Base-by-base conservation (phyloP, 2,329 filamentous ascomycete species). In the Diaporthe velutina region DNA sequence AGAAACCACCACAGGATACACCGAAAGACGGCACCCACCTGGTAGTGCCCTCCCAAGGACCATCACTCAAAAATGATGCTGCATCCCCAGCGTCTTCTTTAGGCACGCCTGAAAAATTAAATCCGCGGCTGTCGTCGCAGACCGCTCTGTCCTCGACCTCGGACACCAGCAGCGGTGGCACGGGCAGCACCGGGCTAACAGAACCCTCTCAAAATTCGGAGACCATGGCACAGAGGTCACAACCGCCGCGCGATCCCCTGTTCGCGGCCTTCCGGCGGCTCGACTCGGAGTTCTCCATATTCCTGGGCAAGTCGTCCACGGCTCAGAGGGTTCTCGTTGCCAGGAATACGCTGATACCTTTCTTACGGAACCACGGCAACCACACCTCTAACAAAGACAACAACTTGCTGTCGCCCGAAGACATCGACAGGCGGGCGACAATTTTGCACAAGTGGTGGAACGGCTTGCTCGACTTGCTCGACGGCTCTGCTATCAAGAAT, bases 391-490 rank as follows among this genome's bases (percentile, higher is more conserved):
- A 91, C 79, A 85, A 83, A 75, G 81, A 82, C 38, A 90, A 87
- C 76, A 74, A 78, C 25, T 45, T 77, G 22, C 86, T 98, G 60
- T 86, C 90, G n/a, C 88, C 94, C 2, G 95, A 98, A 84, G 95
- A 98, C 81, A 84, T 98, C 58, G 95, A 98, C 79, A 90, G 93
- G 48, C 90, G 96, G 75, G 90, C 93, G 2, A 92, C 91, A 58
- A 94, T 97, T 64, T 85, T 98, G 74, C 95, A 97, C 82, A 96
- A 94, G 81, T 98, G 96, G 96, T 98, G 96, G 96, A 93, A 89
- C 57, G 92, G 91, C 1, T 86, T 98, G 52, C 85, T 98, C 73
- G 95, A 97, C 75, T 91, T 98, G 86, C 89, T 98, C 33, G 92
- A 95, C 77, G 93, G 93, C 42, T 90, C 90, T 73, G 77, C 77